phyloP scores from a whole-genome alignment of 1,284 basidiomycete species.

The Calocybe gambosa region DNA sequence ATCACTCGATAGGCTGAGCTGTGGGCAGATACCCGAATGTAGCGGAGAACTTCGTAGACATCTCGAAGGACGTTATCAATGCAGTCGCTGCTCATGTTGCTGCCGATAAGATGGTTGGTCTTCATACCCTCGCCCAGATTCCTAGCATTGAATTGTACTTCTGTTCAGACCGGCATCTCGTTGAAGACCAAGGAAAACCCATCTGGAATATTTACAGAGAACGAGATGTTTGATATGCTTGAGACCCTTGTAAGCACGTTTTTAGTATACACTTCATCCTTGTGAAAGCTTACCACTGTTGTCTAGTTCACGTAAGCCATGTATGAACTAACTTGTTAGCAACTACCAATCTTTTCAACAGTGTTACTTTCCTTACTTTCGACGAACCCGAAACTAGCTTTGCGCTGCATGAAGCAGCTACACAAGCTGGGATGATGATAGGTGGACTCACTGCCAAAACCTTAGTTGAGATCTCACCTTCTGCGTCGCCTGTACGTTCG shows the following conservation, averaged over 20 bases:
- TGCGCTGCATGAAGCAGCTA: conserved; percentile 24
- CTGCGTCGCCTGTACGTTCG: conserved; percentile 24
- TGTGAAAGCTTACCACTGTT: not conserved
- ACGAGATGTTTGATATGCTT: conserved; percentile 49
- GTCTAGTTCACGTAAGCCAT: conserved; percentile 20
- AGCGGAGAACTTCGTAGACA: conserved; percentile 44
- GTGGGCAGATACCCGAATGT: conserved; percentile 25
- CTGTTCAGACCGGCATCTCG: conserved; percentile 44
- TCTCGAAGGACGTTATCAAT: conserved; percentile 59
- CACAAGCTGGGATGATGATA: conserved; percentile 27
- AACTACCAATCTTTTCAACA: conserved; percentile 10
- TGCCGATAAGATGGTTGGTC: conserved; percentile 42
- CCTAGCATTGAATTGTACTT: not conserved
- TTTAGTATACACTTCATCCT: not conserved
- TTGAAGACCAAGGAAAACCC: conserved; percentile 53
- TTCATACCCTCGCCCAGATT: not conserved
- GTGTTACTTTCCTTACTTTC: conserved; percentile 30
- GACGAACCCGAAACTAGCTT: conserved; percentile 30
- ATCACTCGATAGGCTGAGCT: not conserved
- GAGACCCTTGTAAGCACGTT: conserved; percentile 31
- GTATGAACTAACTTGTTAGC: not conserved
- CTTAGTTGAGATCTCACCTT: conserved; percentile 26
- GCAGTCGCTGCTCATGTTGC: conserved; percentile 46
- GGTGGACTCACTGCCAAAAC: conserved; percentile 28
- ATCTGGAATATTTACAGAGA: conserved; percentile 45